A percentile compares a stretch with the other conserved stretches of the same genome.
Evolutionary conservation across 306 rosid species (phyloP).

Genomic region (Sechiopsis laciniata): DNA sequence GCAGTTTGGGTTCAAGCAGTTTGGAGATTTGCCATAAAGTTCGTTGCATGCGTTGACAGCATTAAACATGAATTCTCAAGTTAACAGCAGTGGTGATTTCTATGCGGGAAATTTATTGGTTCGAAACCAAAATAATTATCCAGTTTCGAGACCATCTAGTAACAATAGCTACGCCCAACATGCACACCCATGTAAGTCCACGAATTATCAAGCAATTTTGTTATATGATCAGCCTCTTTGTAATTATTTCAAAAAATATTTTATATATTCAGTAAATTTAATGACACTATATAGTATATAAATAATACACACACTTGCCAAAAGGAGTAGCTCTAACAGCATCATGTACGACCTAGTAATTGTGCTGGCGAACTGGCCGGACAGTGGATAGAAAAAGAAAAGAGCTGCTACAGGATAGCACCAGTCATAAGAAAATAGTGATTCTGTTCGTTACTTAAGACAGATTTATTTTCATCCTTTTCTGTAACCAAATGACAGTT

Average conservation of each 20-base stretch:
- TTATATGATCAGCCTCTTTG: neutral
- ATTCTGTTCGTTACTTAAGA: conserved; percentile 1
- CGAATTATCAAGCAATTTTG: neutral
- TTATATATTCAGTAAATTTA: neutral
- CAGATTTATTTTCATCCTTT: neutral
- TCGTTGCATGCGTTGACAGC: conserved; percentile 9
- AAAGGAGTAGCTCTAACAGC: too few species aligned
- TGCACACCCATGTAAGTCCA: conserved; percentile 38
- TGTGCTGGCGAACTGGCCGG: too few species aligned
- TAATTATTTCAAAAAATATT: neutral
- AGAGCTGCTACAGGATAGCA: too few species aligned
- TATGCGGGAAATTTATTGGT: conserved; percentile 29
- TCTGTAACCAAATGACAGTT: neutral
- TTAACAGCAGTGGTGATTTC: conserved; percentile 27
- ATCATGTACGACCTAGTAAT: too few species aligned
- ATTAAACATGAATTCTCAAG: conserved; percentile 29
- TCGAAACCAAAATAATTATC: conserved; percentile 29
- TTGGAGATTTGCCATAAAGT: conserved; percentile 8
- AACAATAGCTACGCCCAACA: conserved; percentile 33
- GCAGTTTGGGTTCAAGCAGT: conserved; percentile 1
- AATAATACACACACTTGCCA: too few species aligned
- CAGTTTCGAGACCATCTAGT: conserved; percentile 33
- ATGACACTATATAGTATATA: too few species aligned
- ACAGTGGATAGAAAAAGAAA: too few species aligned
- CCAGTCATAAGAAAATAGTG: neutral